phyloP scores from a whole-genome alignment of 805 yeast genomes.

The Ogataea degrootiae region DNA sequence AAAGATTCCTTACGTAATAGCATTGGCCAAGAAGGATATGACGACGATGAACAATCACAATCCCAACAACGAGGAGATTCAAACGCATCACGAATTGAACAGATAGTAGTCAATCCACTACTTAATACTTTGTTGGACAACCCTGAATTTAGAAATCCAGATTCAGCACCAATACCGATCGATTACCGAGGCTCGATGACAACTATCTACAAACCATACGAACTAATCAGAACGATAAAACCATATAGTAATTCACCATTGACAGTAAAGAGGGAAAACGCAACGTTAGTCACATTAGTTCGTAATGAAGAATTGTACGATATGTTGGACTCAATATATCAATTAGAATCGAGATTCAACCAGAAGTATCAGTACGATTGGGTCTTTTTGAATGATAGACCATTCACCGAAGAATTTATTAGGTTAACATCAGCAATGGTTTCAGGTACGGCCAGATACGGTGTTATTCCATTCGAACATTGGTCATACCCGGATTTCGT shows the following conservation, averaged over 20 bases:
- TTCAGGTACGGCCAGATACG: slow-evolving; percentile 44
- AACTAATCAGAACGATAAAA: slow-evolving; percentile 19
- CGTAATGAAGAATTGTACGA: slow-evolving; percentile 37
- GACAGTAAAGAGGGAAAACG: slow-evolving; percentile 39
- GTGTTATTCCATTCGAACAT: slow-evolving; percentile 41
- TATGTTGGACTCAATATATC: slow-evolving; percentile 37
- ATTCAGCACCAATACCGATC: slow-evolving; percentile 21
- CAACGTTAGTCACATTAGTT: slow-evolving; percentile 52
- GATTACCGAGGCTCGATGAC: slow-evolving; percentile 19
- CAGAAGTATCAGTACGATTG: slow-evolving; percentile 36
- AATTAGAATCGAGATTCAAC: slow-evolving; percentile 38
- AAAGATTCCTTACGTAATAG: too few species aligned
- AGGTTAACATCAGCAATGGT: slow-evolving; percentile 31
- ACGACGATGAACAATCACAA: neutral
- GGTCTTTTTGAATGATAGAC: slow-evolving; percentile 46
- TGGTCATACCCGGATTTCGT: slow-evolving; percentile 52
- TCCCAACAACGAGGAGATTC: neutral
- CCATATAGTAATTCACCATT: slow-evolving; percentile 6
- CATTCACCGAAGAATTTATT: slow-evolving; percentile 40
- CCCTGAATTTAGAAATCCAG: slow-evolving; percentile 13
- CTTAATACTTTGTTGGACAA: slow-evolving; percentile 19
- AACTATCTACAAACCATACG: slow-evolving; percentile 18
- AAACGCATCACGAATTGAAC: neutral
- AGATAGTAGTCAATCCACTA: neutral
- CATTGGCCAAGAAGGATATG: neutral